phyloP scores from a whole-genome alignment of 1,139 yeast species.

The Pichia norvegensis region DNA sequence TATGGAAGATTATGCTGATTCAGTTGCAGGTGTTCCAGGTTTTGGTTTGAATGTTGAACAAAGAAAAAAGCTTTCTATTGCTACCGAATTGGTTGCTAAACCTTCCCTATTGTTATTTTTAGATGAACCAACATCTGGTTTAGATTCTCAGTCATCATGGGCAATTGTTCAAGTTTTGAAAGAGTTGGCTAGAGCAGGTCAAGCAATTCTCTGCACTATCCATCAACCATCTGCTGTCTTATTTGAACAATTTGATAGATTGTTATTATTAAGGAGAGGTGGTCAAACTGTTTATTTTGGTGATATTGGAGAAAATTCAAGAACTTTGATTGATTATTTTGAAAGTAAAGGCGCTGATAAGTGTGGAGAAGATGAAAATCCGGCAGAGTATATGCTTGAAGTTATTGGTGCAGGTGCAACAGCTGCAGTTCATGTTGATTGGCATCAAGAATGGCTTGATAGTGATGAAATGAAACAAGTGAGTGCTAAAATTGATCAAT shows the following conservation, averaged over 20 bases:
- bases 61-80: constrained; percentile 30
- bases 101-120: constrained; percentile 40
- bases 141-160: constrained; percentile 47
- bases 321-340: constrained; percentile 39
- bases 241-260: constrained; percentile 39
- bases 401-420: constrained; percentile 53
- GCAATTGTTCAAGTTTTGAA: constrained; percentile 37
- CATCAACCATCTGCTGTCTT: constrained; percentile 52
- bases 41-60: constrained; percentile 53
- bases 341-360: constrained; percentile 38
- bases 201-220: constrained; percentile 44
- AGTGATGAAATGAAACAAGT: constrained; percentile 18
- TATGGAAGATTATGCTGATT: constrained; percentile 45
- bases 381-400: constrained; percentile 45
- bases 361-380: constrained; percentile 41
- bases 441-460: constrained; percentile 37
- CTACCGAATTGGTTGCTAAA: constrained; percentile 43
- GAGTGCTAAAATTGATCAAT: constrained; percentile 21
- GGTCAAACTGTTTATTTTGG: constrained; percentile 55
- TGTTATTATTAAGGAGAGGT: constrained; percentile 36
- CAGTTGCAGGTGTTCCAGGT: constrained; percentile 44
- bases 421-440: constrained; percentile 35
- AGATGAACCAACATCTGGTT: constrained; percentile 46
- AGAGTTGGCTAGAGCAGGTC: constrained; percentile 40
- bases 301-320: constrained; percentile 44